Conservation (phyloP, 2,329 filamentous ascomycete genomes). For the Monosporascus cannonballus region DNA sequence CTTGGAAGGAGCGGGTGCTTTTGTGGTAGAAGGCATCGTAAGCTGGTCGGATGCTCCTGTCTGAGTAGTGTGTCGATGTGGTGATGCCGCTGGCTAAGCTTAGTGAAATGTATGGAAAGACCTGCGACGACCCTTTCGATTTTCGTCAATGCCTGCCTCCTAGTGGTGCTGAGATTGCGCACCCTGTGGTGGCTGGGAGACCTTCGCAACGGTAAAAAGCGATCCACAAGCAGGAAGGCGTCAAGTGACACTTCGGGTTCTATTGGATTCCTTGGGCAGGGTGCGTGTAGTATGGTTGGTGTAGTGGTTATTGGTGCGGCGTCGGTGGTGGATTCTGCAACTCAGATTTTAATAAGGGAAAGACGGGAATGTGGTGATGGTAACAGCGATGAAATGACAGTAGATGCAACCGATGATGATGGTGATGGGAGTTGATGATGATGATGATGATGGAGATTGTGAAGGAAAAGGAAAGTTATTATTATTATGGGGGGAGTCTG, state of each 20-base stretch:
- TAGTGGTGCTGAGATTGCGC: not conserved
- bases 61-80: not conserved
- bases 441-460: slow-evolving; percentile 12
- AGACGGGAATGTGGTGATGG: slow-evolving; percentile 8
- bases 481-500: slow-evolving; percentile 30
- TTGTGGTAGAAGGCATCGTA: slow-evolving; percentile 31
- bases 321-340: not conserved
- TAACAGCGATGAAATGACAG: slow-evolving; percentile 1
- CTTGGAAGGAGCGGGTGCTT: slow-evolving; percentile 30
- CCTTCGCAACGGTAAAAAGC: no score
- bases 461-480: slow-evolving; percentile 18
- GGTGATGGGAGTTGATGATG: slow-evolving; percentile 12
- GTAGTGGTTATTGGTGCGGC: not conserved
- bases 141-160: not conserved
- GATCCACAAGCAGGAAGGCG: no score
- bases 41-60: slow-evolving; percentile 3
- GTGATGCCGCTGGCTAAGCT: slow-evolving; percentile 1
- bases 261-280: no score
- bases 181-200: no score
- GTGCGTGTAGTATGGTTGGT: no score
- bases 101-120: not conserved
- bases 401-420: slow-evolving; percentile 6
- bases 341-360: slow-evolving; percentile 3
- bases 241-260: no score
- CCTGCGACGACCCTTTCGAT: not conserved